Percentiles rank a stretch among this genome's conserved stretches.
Evolutionary conservation across 768 basidiomycete genomes (phyloP).

Genomic region (Boletus tomentosulus): DNA sequence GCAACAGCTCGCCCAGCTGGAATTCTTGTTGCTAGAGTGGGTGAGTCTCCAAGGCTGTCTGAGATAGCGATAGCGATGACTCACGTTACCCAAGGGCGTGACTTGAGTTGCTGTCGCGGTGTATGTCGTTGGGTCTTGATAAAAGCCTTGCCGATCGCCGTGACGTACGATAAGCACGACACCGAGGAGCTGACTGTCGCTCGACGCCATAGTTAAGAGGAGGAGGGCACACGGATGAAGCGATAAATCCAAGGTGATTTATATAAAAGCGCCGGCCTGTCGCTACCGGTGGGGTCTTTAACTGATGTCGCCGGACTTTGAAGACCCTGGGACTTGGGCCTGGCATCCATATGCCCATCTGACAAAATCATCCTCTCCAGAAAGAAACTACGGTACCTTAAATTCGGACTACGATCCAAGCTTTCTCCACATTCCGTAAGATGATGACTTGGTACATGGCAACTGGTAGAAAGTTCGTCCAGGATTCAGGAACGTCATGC

Average conservation of each 20-base stretch:
- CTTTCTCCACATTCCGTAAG: background rate
- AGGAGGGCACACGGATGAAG: background rate
- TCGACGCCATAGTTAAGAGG: conserved; percentile 12
- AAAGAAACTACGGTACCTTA: background rate
- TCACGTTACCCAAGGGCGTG: conserved; percentile 65
- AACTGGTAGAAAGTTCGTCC: background rate
- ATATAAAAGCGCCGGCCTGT: background rate
- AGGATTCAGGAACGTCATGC: background rate
- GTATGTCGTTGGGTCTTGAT: conserved; percentile 58
- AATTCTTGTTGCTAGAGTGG: conserved; percentile 49
- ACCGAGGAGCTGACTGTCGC: conserved; percentile 40
- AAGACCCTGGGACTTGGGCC: background rate
- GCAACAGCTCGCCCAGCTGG: conserved; percentile 51
- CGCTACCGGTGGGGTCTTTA: background rate
- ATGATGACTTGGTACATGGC: background rate
- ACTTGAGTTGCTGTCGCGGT: conserved; percentile 53
- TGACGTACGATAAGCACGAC: conserved; percentile 56
- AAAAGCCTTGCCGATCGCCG: conserved; percentile 63
- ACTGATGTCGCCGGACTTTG: background rate
- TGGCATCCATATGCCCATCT: background rate
- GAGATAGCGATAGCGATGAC: conserved; percentile 6
- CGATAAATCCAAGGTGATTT: background rate
- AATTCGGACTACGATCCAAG: background rate
- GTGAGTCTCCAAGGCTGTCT: background rate
- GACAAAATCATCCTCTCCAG: background rate